Conservation (phyloP, 768 basidiomycete genomes). For the Mycena leptocephala region DNA sequence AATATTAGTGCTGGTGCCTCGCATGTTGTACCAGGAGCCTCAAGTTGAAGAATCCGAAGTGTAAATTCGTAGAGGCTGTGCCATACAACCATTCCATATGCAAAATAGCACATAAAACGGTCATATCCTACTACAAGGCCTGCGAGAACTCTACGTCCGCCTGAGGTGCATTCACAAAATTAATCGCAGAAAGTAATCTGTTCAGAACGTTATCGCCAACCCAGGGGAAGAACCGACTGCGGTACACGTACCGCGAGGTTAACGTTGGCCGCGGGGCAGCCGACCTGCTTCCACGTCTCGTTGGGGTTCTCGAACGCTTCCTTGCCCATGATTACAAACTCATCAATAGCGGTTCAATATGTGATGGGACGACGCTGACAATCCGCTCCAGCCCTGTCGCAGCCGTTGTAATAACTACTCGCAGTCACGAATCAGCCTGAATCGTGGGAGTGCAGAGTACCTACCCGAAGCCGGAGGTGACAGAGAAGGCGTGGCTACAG, state of each 20-base stretch:
- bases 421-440: not conserved
- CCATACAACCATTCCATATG: no score
- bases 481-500: conserved; percentile 55
- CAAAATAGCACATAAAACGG: no score
- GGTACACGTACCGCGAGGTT: conserved; percentile 19
- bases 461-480: conserved; percentile 57
- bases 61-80: no score
- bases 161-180: no score
- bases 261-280: conserved; percentile 55
- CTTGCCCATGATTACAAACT: conserved; percentile 49
- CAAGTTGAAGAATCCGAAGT: no score
- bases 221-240: no score
- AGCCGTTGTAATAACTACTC: conserved; percentile 60
- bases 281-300: conserved; percentile 57
- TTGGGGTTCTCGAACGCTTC: conserved; percentile 55
- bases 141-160: no score
- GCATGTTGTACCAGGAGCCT: no score
- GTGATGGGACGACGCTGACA: conserved; percentile 47
- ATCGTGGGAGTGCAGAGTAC: not conserved
- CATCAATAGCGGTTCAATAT: not conserved
- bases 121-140: no score
- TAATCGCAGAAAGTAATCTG: no score
- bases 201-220: no score
- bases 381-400: conserved; percentile 58
- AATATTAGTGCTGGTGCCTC: no score